phyloP scores from a whole-genome alignment of 2,329 filamentous ascomycete genomes.

The Colletotrichum sp. region DNA sequence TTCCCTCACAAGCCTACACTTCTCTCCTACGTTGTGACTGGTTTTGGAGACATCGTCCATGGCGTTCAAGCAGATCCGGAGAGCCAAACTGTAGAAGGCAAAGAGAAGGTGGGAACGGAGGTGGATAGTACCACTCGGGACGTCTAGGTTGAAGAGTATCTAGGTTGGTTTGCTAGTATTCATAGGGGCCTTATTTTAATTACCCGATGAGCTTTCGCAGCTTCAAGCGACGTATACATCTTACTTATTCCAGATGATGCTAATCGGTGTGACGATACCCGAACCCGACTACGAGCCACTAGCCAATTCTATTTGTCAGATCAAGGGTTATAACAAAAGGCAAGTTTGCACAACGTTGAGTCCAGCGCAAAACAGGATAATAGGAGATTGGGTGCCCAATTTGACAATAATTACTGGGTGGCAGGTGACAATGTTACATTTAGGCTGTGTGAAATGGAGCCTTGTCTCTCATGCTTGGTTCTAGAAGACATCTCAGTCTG shows the following conservation, averaged over 20 bases:
- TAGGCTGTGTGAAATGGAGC: neutral
- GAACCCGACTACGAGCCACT: too few relatives aligned
- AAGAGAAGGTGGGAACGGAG: neutral
- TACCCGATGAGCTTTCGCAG: neutral
- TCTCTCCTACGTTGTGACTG: neutral
- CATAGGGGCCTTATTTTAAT: neutral
- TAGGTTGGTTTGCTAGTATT: neutral
- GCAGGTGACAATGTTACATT: neutral
- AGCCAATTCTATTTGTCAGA: too few relatives aligned
- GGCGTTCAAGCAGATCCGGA: neutral
- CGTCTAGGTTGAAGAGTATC: neutral
- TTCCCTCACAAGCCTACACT: neutral
- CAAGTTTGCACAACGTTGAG: rapidly evolving
- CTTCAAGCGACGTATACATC: neutral
- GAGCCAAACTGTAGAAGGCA: neutral
- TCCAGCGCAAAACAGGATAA: too few relatives aligned
- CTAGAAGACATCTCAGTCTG: neutral
- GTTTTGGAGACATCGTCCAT: neutral
- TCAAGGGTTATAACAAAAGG: neutral
- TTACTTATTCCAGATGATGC: neutral
- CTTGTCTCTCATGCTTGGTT: neutral
- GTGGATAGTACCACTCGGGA: neutral
- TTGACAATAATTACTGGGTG: neutral
- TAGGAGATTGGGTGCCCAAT: too few relatives aligned
- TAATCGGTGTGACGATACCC: neutral